These are phyloP conservation scores for Pyrenopolyporus hunteri DNA, from an alignment of 495 filamentous ascomycete species.

Conservation along the genomic window DNA sequence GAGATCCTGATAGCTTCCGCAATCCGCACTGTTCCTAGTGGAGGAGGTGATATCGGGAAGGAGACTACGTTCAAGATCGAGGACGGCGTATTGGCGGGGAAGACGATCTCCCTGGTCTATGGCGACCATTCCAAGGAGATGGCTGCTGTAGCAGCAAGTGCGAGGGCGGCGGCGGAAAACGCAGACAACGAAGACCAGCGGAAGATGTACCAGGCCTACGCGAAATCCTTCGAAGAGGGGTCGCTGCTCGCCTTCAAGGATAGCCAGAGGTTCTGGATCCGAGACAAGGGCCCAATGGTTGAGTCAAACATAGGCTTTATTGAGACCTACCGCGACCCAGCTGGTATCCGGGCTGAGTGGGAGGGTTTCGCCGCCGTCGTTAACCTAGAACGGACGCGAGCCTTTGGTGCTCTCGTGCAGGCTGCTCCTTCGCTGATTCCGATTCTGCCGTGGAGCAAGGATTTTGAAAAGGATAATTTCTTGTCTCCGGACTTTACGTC, in stretches of 20 bases:
- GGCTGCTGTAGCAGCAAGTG: constrained; percentile 72
- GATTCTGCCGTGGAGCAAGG: constrained; percentile 82
- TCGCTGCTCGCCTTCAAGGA: constrained; percentile 90
- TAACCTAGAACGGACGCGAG: constrained; percentile 80
- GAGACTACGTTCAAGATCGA: constrained; percentile 69
- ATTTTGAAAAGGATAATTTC: constrained; percentile 96
- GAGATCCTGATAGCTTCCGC: constrained; percentile 87
- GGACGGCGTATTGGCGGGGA: constrained; percentile 67
- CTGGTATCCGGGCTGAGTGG: constrained; percentile 95
- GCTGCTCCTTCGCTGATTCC: constrained; percentile 82
- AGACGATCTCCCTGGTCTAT: constrained; percentile 72
- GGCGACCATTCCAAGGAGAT: constrained; percentile 85
- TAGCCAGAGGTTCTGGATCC: constrained; percentile 88
- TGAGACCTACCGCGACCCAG: constrained; percentile 94
- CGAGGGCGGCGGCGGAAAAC: constrained; percentile 74
- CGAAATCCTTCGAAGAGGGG: constrained; percentile 81
- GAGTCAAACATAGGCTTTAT: constrained; percentile 95
- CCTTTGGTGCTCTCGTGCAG: constrained; percentile 86
- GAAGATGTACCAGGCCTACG: constrained; percentile 83
- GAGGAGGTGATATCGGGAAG: constrained; percentile 72
- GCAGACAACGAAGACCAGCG: constrained; percentile 86
- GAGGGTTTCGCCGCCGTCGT: constrained; percentile 88
- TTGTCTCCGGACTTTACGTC: constrained; percentile 93
- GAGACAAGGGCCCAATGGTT: constrained; percentile 85
- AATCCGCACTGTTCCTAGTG: constrained; percentile 50